These are phyloP conservation scores for Fraxinus dipetala DNA, from an alignment of 305 asterid genomes.

Conservation along the genomic window DNA sequence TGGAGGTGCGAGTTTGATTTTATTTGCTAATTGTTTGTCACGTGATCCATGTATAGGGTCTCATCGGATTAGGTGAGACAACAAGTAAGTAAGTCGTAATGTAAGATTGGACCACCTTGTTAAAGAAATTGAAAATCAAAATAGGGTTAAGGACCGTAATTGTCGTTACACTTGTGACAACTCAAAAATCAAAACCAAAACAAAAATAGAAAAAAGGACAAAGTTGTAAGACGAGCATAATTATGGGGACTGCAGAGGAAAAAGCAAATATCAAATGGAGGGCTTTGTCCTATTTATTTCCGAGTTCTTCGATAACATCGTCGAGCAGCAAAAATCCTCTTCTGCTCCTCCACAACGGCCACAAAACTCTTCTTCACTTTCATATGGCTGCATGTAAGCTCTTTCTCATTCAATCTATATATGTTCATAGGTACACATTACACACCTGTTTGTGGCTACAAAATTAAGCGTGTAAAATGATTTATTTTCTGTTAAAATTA, in stretches of 20 bases:
- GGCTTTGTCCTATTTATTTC: slow-evolving; percentile 10
- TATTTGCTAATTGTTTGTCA: no score
- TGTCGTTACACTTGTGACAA: neutral
- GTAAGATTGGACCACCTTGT: neutral
- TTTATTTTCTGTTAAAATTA: neutral
- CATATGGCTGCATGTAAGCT: slow-evolving; percentile 64
- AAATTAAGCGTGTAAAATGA: slow-evolving; percentile 11
- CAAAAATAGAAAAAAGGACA: neutral
- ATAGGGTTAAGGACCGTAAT: neutral
- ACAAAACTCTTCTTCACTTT: slow-evolving; percentile 11
- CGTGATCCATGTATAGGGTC: no score
- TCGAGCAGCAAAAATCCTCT: slow-evolving; percentile 20
- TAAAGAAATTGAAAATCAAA: no score
- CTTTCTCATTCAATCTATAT: slow-evolving; percentile 2
- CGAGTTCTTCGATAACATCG: slow-evolving; percentile 38
- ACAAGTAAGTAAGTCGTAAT: no score
- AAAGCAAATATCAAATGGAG: slow-evolving; percentile 20
- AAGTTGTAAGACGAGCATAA: neutral
- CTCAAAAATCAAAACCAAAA: neutral
- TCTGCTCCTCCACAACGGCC: slow-evolving; percentile 17
- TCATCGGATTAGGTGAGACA: no score
- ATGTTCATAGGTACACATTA: neutral
- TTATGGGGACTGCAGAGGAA: neutral
- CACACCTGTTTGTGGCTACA: neutral
- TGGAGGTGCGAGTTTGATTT: no score